Base-by-base conservation (phyloP, 306 rosid genomes). In the Vigna trinervia region DNA sequence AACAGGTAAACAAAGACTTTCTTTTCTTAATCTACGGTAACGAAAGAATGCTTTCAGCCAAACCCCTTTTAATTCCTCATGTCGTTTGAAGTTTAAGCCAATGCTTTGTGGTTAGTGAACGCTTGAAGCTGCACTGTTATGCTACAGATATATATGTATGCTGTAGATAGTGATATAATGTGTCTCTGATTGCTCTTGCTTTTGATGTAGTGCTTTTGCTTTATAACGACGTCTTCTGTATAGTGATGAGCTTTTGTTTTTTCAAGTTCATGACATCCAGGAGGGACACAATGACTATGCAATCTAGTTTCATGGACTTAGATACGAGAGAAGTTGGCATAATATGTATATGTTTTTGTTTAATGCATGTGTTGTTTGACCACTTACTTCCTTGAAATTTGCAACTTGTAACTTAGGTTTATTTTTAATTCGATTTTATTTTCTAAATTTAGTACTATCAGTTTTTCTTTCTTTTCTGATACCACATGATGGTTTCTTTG, bases 201-300 rank as follows among this genome's bases (percentile, higher is more conserved):
- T 8, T 1, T 8, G 45, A 8, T 39, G 11, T 39, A 11, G 0
- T 39, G 45, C 11, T 39, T 28, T 75, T 78, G 63, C 78, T 75
- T 85, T 79, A 68, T 67, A 61, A 41, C 28, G 4, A 26, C 36
- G 36, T 17, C 19, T 17, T 17, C 19, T 17, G 19, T 17, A 17
- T 17, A 17, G 19, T 17, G 19, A 17, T 17, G 19, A 17, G 19
- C 19, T 17, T 17, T 17, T 17, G 19, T 17, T 17, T 17, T 17
- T 17, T 17, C 19, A 17, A 79, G 88, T 90, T 91, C 59, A 84
- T 90, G 53, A 85, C 94, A 46, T 83, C 88, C 13, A 74, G 83
- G 15, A 80, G 83, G 50, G 86, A 86, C 30, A 52, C 84, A 3
- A 38, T 71, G 74, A 81, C 74, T 50, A 75, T 81, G 87, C 86